Evolutionary conservation across 148 eudicot species (phyloP), one percentile per base, ranked within the genome.

Genomic region (Persicaria tinctoria): DNA sequence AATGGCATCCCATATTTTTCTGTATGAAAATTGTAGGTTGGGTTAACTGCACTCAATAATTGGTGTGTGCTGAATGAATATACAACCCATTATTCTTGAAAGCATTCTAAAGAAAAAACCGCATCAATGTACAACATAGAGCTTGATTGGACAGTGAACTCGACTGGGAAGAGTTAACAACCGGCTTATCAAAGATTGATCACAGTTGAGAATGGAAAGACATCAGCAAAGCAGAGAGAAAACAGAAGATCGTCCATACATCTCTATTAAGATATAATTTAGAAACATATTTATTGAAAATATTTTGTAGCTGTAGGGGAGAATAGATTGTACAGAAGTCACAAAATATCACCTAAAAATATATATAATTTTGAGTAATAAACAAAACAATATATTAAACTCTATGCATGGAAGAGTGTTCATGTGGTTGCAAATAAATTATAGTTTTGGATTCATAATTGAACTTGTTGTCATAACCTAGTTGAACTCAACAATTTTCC

Each of bases 1-100:
- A 68, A 95, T 82, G 18, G 98, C 98, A 87, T 95, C 98, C 98
- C 98, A 95, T 63, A 95, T 75, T 84, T 90, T 92, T 83, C 98
- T 95, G 96, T 68, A 81, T 73, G 74, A 20, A 17, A 66, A 78
- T 11, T 44, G 49, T 3, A 10, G n/a, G 13, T 9, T 53, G n/a
- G n/a, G 57, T 9, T 53, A 32, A 57, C 18, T 60, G 14, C 68
- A 60, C 44, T 23, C 9, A 45, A 68, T n/a, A 73, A 41, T 74
- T 45, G 53, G 17, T 70, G 18, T 38, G 8, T 20, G 27, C 38
- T 27, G 20, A 57, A 6, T 57, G 27, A 17, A 18, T 8, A 57
- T 17, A 8, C 27, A 57, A 57, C 18, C 10, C 9, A 57, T 8
- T 6, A 57, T 32, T 57, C 20, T 32, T 57, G 64, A 57, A 17